Evolutionary conservation across 2,329 filamentous ascomycete species (phyloP).

Genomic region (Aspergillus uvarum): DNA sequence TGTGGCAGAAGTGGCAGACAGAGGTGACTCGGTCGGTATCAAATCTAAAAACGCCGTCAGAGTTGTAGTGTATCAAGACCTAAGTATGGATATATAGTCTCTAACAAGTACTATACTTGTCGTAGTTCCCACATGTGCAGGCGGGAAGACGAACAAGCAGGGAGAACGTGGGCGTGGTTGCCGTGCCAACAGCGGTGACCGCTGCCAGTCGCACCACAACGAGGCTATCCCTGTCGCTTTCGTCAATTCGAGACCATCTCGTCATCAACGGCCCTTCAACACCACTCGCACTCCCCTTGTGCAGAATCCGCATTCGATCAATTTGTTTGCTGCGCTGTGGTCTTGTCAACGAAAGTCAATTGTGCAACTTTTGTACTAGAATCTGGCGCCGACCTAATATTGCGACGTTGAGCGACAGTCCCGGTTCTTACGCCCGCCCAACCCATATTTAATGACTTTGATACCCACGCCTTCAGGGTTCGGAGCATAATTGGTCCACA

Average conservation of each 20-base stretch:
- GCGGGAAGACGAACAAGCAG: not conserved
- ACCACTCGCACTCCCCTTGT: not conserved
- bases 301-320: not conserved
- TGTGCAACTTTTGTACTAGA: not conserved
- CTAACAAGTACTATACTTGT: too few species aligned
- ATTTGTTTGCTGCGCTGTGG: not conserved
- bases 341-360: not conserved
- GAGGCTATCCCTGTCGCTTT: slow-evolving; percentile 13
- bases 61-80: too few species aligned
- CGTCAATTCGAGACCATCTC: not conserved
- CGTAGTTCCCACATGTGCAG: not conserved
- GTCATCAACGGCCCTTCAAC: not conserved
- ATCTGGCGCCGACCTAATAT: not conserved
- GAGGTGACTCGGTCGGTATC: not conserved
- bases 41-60: too few species aligned
- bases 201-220: slow-evolving; percentile 20
- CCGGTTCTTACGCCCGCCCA: not conserved
- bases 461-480: not conserved
- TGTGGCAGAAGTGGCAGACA: not conserved
- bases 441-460: not conserved
- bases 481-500: not conserved
- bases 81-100: too few species aligned
- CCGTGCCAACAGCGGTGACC: slow-evolving; percentile 25
- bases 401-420: not conserved
- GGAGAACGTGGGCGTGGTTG: slow-evolving; percentile 18